phyloP scores from a whole-genome alignment of 805 yeast genomes.

The Novakomyces olei region DNA sequence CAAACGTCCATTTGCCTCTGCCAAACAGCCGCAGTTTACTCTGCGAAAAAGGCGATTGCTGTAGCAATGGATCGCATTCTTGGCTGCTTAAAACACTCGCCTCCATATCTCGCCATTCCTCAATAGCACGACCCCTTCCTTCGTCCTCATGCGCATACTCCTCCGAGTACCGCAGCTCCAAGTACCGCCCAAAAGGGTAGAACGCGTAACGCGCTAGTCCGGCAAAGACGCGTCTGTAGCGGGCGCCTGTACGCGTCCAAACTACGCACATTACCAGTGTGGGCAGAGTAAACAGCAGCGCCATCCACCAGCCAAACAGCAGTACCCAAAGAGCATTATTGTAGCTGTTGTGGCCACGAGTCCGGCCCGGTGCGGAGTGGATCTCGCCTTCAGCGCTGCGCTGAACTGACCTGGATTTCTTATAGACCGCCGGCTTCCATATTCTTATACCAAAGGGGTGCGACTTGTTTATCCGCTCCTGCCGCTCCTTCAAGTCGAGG shows the following conservation, averaged over 20 bases:
- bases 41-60: not conserved
- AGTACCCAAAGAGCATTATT: conserved; percentile 55
- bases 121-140: conserved; percentile 63
- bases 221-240: conserved; percentile 39
- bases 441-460: conserved; percentile 97
- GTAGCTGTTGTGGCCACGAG: conserved; percentile 38
- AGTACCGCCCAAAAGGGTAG: conserved; percentile 78
- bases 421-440: conserved; percentile 95
- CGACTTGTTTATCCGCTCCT: conserved; percentile 85
- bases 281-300: conserved; percentile 10
- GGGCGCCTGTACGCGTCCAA: conserved; percentile 29
- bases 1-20: conserved; percentile 75
- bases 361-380: conserved; percentile 43
- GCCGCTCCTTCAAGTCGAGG: conserved; percentile 34
- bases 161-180: conserved; percentile 20
- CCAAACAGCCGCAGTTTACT: conserved; percentile 45
- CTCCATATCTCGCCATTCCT: conserved; percentile 32
- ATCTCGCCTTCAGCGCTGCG: conserved; percentile 81
- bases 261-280: conserved; percentile 15
- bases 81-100: conserved; percentile 25
- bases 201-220: conserved; percentile 49
- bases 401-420: conserved; percentile 78
- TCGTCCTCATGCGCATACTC: conserved; percentile 71
- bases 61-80: conserved; percentile 2
- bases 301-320: conserved; percentile 47